Conservation (phyloP, 139 green algal species). For the Diplosphaera chodatii region DNA sequence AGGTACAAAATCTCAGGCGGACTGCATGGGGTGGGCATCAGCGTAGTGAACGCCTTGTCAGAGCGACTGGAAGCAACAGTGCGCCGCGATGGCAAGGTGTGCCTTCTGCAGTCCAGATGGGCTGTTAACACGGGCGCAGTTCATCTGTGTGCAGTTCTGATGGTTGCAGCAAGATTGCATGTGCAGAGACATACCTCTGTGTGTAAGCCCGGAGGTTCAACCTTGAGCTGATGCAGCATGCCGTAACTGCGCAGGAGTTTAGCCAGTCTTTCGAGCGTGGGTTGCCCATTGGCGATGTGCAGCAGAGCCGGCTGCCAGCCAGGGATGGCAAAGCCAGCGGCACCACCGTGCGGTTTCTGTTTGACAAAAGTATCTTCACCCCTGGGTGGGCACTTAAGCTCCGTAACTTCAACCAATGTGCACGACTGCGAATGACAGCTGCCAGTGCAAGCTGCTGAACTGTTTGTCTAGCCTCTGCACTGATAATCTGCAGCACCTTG, state of each 20-base stretch:
- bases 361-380: constrained; percentile 75
- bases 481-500: no score
- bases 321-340: constrained; percentile 19
- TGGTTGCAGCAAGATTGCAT: no score
- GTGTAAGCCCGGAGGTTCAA: no score
- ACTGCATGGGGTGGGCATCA: constrained; percentile 94
- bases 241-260: no score
- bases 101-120: not conserved
- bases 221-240: no score
- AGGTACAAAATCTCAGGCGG: constrained; percentile 87
- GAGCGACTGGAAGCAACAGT: constrained; percentile 70
- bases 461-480: no score
- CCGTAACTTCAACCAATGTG: no score
- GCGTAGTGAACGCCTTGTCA: constrained; percentile 94
- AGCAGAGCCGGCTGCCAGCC: not conserved
- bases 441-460: no score
- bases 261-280: constrained; percentile 70
- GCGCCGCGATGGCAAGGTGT: constrained; percentile 41
- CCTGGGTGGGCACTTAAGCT: constrained; percentile 14
- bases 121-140: not conserved
- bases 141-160: no score
- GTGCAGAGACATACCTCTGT: no score
- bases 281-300: constrained; percentile 7
- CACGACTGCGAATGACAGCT: no score
- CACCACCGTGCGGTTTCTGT: constrained; percentile 79